Evolutionary conservation across 1,284 basidiomycete species (phyloP).

Genomic region (Sanghuangporus baumii): DNA sequence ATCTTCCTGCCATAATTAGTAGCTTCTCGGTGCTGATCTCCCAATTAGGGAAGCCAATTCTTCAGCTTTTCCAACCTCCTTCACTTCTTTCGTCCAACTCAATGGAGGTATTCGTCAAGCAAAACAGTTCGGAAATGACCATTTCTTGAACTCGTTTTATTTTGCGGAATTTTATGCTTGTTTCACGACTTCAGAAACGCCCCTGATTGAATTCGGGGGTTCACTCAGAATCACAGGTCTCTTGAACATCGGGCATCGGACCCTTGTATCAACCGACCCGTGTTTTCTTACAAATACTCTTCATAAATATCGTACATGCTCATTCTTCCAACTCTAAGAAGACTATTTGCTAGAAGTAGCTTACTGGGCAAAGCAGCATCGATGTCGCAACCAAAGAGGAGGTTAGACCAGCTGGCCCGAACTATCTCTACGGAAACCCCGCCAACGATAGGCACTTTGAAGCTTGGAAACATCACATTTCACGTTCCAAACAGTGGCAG

Average conservation of each 20-base stretch:
- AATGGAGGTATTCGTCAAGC: too few species aligned
- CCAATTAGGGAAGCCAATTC: too few species aligned
- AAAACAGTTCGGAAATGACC: too few species aligned
- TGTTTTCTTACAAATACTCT: not conserved
- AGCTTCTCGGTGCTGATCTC: too few species aligned
- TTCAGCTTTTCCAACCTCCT: too few species aligned
- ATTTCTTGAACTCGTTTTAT: too few species aligned
- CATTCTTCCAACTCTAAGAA: not conserved
- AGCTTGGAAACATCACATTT: constrained; percentile 51
- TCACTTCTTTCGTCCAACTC: too few species aligned
- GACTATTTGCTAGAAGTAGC: not conserved
- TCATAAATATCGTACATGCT: not conserved
- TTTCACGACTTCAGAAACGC: not conserved
- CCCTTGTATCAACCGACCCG: not conserved
- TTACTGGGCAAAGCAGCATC: not conserved
- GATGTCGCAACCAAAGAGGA: constrained; percentile 12
- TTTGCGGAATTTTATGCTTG: not conserved
- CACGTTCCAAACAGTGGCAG: constrained; percentile 42
- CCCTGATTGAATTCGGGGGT: not conserved
- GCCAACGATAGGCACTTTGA: constrained; percentile 46
- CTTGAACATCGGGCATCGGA: constrained; percentile 1
- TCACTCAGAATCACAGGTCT: not conserved
- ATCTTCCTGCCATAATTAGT: too few species aligned
- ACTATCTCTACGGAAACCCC: constrained; percentile 2
- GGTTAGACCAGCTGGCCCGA: constrained; percentile 2